Evolutionary conservation across 2,329 filamentous ascomycete species (phyloP), one percentile per base, ranked within the genome.

Genomic region (Reticulascus tulasneorum): DNA sequence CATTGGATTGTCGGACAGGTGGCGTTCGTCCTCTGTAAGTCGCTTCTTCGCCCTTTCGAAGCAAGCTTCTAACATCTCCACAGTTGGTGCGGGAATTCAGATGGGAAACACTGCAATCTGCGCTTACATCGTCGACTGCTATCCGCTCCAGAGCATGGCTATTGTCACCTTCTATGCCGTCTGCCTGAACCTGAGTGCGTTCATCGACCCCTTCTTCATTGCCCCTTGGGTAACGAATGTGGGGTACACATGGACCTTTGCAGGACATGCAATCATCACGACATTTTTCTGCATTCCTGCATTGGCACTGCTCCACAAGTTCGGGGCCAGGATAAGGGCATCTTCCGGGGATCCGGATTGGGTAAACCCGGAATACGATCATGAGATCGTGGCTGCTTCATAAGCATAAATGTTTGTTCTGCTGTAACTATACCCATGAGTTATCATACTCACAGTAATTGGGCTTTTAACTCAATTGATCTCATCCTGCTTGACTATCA

Each of bases 1-100:
- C 73, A 78, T 51, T 78, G 73, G 71, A 71, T 75, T 23, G 66
- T 75, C 0, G 75, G 72, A 2, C 73, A 79, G 41, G 54, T 76
- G 4, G 71, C 69, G 1, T 70, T 79, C 42, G 73, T 73, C 42
- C 49, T 78, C 2, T 74, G 68, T 73, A 55, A 55, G 64, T 55
- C n/a, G n/a, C 7, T 15, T 16, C 9, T 10, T 17, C 17, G 2
- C 6, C 16, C 3, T 15, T 15, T 26, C 11, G 15, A 5, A 4
- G 20, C n/a, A 9, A 3, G 10, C 7, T 19, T 32, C 38, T 34
- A 29, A 43, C 23, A 24, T 18, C 9, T 18, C 12, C 21, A 12
- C 34, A 73, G 70, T 75, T 48, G 69, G 67, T 1, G 66, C 69
- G 1, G 73, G 74, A 13, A 67, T 77, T 42, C 73, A 79, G 42